Conservation (phyloP, 2,329 filamentous ascomycete genomes). For the Penicillium aurantiogriseum region DNA sequence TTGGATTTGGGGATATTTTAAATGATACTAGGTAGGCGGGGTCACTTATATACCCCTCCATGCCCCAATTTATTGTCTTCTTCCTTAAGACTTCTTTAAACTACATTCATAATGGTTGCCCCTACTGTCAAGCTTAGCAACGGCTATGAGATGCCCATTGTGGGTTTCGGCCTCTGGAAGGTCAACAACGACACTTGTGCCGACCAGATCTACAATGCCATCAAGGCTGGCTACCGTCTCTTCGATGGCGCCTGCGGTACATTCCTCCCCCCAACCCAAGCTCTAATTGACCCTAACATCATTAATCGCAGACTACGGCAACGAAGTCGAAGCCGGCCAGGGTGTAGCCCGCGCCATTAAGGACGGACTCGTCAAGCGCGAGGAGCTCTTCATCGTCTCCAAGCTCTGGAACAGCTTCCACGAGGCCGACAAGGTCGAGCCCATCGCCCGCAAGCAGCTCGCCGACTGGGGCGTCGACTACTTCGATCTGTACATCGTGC, state of each 20-base stretch:
- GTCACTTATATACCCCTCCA: slow-evolving; percentile 4
- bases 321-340: slow-evolving; percentile 74
- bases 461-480: slow-evolving; percentile 83
- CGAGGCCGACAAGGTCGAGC: slow-evolving; percentile 72
- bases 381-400: slow-evolving; percentile 87
- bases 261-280: slow-evolving; percentile 1
- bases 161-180: slow-evolving; percentile 68
- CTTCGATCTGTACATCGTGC: slow-evolving; percentile 85
- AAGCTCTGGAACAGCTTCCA: slow-evolving; percentile 96
- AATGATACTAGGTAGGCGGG: not conserved
- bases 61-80: not conserved
- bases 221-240: slow-evolving; percentile 60
- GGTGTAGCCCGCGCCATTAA: slow-evolving; percentile 76
- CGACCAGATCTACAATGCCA: slow-evolving; percentile 73
- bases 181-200: slow-evolving; percentile 70
- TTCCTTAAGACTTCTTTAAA: not conserved
- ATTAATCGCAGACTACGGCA: slow-evolving; percentile 68
- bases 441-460: slow-evolving; percentile 73
- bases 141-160: slow-evolving; percentile 42
- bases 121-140: slow-evolving; percentile 30
- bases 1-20: not conserved
- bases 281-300: not conserved
- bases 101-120: slow-evolving; percentile 22
- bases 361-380: slow-evolving; percentile 76
- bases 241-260: slow-evolving; percentile 61